Conservation (phyloP, 352 stramenopile genomes). For the Pythium aphanidermatum region DNA sequence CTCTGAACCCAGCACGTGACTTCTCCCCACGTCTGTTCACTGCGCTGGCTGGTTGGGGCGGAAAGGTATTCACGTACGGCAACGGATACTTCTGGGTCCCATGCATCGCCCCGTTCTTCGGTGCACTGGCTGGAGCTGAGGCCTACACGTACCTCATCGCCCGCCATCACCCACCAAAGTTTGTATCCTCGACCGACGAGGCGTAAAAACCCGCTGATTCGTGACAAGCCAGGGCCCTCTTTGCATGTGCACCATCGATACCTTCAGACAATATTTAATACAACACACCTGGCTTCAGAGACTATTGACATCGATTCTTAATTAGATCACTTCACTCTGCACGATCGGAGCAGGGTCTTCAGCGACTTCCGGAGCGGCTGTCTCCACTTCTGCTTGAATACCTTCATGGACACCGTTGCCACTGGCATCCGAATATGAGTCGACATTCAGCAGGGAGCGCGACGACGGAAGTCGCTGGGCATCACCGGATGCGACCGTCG, state of each 20-base stretch:
- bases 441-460: conserved; percentile 1
- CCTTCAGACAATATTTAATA: not conserved
- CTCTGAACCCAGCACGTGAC: conserved; percentile 66
- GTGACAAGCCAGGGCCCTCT: no score
- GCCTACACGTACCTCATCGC: conserved; percentile 63
- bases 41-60: conserved; percentile 50
- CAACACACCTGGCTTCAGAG: not conserved
- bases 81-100: conserved; percentile 78
- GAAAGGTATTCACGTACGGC: conserved; percentile 57
- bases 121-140: conserved; percentile 47
- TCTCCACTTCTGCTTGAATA: not conserved
- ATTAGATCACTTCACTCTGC: no score
- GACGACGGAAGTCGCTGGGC: conserved; percentile 3
- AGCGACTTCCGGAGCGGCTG: not conserved
- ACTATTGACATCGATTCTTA: not conserved
- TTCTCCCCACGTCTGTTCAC: conserved; percentile 66
- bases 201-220: no score
- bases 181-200: conserved; percentile 28
- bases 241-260: not conserved
- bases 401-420: conserved; percentile 3
- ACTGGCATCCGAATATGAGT: not conserved
- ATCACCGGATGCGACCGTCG: conserved; percentile 3
- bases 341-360: no score
- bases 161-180: conserved; percentile 51
- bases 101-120: conserved; percentile 62